Base-by-base conservation (phyloP, 1,284 basidiomycete species). In the Wolfiporia cocos region DNA sequence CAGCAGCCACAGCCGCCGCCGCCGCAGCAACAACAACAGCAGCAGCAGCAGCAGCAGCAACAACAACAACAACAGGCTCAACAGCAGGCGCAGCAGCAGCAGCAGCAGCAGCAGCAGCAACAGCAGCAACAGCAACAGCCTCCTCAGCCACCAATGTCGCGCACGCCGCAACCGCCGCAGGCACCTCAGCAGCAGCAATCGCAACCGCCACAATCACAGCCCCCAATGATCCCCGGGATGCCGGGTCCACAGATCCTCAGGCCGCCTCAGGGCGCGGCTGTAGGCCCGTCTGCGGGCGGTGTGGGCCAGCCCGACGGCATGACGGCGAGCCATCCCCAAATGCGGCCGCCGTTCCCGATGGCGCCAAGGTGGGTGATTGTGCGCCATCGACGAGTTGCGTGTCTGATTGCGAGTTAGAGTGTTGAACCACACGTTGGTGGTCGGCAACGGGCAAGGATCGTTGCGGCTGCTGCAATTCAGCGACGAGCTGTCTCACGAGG, bases 381-480 rank as follows among this genome's bases (percentile, higher is more conserved):
- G 26, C n/a, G n/a, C n/a, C n/a, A n/a, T n/a, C n/a, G n/a, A n/a
- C n/a, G n/a, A n/a, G n/a, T 28, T 28, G 26, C 26, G 26, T 28
- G 26, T 28, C n/a, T n/a, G n/a, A n/a, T n/a, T n/a, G n/a, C n/a
- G n/a, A n/a, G n/a, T n/a, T n/a, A n/a, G n/a, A n/a, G n/a, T n/a
- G n/a, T 9, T 29, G 14, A 10, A 33, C 12, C 7, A 7, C 12
- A 7, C 6, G 15, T 33, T 38, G 40, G 18, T 50, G 5, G 40
- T 78, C 28, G 76, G 77, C 7, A 57, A 66, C 15, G 82, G 83
- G 11, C 80, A 81, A 59, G 80, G 76, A 6, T 57, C 83, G 10
- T 58, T 67, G 35, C 71, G 79, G 28, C 54, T 88, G 41, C 58
- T 86, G 22, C 75, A 81, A 42, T 82, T 87, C 49, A 86, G 82